Percentiles rank a stretch among this genome's conserved stretches.
phyloP scores from a whole-genome alignment of 2,329 filamentous ascomycete species.

The Aspergillus piperis region DNA sequence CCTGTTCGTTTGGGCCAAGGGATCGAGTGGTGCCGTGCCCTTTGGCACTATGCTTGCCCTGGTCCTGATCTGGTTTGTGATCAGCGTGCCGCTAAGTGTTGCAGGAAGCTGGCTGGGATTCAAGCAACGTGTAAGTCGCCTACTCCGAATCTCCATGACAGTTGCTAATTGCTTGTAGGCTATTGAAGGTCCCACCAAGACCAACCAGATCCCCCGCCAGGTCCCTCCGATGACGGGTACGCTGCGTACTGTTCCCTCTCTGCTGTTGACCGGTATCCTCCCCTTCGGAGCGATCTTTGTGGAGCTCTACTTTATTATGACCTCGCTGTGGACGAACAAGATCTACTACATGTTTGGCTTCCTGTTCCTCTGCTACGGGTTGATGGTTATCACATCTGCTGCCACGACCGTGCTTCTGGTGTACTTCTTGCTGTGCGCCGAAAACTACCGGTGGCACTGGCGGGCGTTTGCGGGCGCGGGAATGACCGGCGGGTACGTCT shows the following conservation, averaged over 20 bases:
- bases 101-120: conserved; percentile 93
- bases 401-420: conserved; percentile 91
- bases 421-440: conserved; percentile 92
- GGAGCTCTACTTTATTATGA: conserved; percentile 99
- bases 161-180: conserved; percentile 40
- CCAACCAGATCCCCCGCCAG: conserved; percentile 97
- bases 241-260: conserved; percentile 81
- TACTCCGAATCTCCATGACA: not conserved
- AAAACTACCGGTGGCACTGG: conserved; percentile 99
- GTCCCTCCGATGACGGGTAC: conserved; percentile 84
- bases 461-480: conserved; percentile 88
- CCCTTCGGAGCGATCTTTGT: conserved; percentile 98
- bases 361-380: conserved; percentile 92
- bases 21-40: conserved; percentile 89
- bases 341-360: conserved; percentile 99
- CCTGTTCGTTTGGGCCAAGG: conserved; percentile 92
- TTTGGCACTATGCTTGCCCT: conserved; percentile 97
- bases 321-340: conserved; percentile 95
- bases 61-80: conserved; percentile 92
- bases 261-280: conserved; percentile 86
- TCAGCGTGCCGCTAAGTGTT: conserved; percentile 88
- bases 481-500: conserved; percentile 88
- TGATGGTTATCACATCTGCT: conserved; percentile 95
- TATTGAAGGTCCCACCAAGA: conserved; percentile 80
- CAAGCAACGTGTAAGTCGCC: conserved; percentile 58